Evolutionary conservation across 1,284 basidiomycete species (phyloP).

Genomic region (Tylopilus sp.): DNA sequence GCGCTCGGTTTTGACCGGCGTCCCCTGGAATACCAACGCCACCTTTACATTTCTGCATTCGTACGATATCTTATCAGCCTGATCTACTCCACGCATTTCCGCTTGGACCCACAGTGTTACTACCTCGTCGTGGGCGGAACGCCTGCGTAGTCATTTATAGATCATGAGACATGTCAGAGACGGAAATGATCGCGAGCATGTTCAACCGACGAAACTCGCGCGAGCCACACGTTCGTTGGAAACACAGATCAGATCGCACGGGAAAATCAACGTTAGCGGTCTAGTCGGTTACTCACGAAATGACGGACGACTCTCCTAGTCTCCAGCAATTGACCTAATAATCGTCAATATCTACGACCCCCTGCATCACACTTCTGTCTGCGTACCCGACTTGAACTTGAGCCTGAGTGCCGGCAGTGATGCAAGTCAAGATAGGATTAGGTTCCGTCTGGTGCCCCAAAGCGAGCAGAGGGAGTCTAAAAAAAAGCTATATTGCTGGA

Average conservation of each 20-base stretch:
- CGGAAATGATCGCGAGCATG: neutral
- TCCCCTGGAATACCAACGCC: conserved; percentile 16
- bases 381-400: neutral
- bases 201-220: neutral
- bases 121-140: neutral
- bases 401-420: conserved; percentile 2
- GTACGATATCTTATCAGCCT: neutral
- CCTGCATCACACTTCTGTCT: neutral
- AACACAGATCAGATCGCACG: conserved; percentile 4
- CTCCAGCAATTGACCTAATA: neutral
- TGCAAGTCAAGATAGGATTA: conserved; percentile 11
- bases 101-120: conserved; percentile 22
- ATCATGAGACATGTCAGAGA: conserved; percentile 3
- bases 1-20: neutral
- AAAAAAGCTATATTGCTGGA: conserved; percentile 21
- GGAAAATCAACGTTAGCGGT: conserved; percentile 3
- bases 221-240: neutral
- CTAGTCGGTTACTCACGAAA: neutral
- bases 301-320: neutral
- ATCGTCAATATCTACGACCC: neutral
- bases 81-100: conserved; percentile 3
- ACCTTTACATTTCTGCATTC: conserved; percentile 17
- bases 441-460: conserved; percentile 4
- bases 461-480: conserved; percentile 11
- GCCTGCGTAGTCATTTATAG: conserved; percentile 6